phyloP scores from a whole-genome alignment of 352 stramenopile genomes.

The Globisporangium recalcitrans region DNA sequence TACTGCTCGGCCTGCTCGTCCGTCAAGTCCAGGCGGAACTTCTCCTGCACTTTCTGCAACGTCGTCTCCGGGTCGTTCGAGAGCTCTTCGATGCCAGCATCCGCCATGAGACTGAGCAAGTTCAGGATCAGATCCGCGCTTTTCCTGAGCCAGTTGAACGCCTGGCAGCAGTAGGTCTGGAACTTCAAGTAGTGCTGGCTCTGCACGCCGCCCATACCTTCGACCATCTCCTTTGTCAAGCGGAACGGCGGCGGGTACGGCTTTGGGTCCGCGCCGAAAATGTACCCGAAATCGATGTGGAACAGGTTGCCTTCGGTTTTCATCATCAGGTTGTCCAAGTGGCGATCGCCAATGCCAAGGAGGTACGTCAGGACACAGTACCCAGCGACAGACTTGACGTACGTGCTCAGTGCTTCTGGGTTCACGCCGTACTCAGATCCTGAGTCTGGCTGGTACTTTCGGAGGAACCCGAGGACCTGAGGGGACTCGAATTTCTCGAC shows the following conservation, averaged over 20 bases:
- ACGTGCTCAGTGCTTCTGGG: constrained; percentile 92
- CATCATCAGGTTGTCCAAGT: constrained; percentile 99
- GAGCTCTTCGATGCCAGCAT: constrained; percentile 95
- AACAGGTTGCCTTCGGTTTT: constrained; percentile 95
- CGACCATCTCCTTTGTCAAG: constrained; percentile 96
- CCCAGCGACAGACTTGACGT: constrained; percentile 96
- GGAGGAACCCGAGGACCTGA: constrained; percentile 89
- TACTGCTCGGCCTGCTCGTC: constrained; percentile 97
- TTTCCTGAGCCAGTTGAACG: constrained; percentile 94
- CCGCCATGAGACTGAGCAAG: constrained; percentile 97
- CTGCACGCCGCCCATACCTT: constrained; percentile 93
- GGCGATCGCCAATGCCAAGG: constrained; percentile 97
- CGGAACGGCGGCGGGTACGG: constrained; percentile 98
- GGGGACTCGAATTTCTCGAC: constrained; percentile 91
- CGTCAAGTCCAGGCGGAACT: constrained; percentile 95
- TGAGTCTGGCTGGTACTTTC: constrained; percentile 83
- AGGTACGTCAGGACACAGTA: constrained; percentile 99
- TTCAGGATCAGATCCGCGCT: constrained; percentile 98
- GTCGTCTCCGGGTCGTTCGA: constrained; percentile 82
- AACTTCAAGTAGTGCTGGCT: constrained; percentile 92
- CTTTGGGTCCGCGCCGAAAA: constrained; percentile 99
- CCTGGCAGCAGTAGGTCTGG: constrained; percentile 91
- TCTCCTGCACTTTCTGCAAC: constrained; percentile 91
- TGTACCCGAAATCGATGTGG: constrained; percentile 99
- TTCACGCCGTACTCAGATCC: constrained; percentile 84